Percentiles rank a stretch among this genome's conserved stretches.
Conservation (phyloP, 2,329 filamentous ascomycete genomes). For the Trichoderma cornu-damae region DNA sequence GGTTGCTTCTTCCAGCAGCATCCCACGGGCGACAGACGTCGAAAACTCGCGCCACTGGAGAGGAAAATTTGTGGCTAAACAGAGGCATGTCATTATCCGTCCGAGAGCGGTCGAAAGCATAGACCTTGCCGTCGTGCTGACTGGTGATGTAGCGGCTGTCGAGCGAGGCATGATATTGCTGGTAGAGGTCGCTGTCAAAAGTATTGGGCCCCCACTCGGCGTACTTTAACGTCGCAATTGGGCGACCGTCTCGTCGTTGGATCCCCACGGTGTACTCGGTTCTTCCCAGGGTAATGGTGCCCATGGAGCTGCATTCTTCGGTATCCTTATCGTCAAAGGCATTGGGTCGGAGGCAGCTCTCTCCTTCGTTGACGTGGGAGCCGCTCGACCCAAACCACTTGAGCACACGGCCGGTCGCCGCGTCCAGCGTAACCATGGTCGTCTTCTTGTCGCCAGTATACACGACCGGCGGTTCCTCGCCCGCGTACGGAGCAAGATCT, state of each 20-base stretch:
- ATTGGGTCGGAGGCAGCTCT: slow-evolving; percentile 69
- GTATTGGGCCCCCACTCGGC: slow-evolving; percentile 94
- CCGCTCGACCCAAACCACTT: slow-evolving; percentile 78
- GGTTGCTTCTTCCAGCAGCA: slow-evolving; percentile 57
- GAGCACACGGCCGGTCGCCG: slow-evolving; percentile 72
- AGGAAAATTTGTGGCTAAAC: slow-evolving; percentile 64
- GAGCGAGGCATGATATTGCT: slow-evolving; percentile 73
- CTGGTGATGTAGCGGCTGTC: slow-evolving; percentile 88
- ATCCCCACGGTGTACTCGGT: slow-evolving; percentile 89
- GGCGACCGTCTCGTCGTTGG: slow-evolving; percentile 65
- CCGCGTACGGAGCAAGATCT: slow-evolving; percentile 69
- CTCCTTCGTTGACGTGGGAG: slow-evolving; percentile 60
- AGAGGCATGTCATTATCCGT: slow-evolving; percentile 48
- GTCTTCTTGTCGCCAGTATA: slow-evolving; percentile 92
- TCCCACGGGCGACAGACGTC: slow-evolving; percentile 74
- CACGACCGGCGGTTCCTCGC: slow-evolving; percentile 69
- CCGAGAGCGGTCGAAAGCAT: slow-evolving; percentile 67
- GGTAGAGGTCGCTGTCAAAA: slow-evolving; percentile 78
- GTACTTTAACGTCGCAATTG: slow-evolving; percentile 84
- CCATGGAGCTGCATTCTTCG: slow-evolving; percentile 72
- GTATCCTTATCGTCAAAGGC: slow-evolving; percentile 60
- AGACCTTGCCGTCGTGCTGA: slow-evolving; percentile 76
- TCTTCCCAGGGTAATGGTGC: slow-evolving; percentile 76
- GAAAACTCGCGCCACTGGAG: slow-evolving; percentile 81
- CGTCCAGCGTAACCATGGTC: slow-evolving; percentile 83